A percentile compares a stretch with the other conserved stretches of the same genome.
Evolutionary conservation across 345 rosid genomes (phyloP).

Genomic region (Populus tremula): DNA sequence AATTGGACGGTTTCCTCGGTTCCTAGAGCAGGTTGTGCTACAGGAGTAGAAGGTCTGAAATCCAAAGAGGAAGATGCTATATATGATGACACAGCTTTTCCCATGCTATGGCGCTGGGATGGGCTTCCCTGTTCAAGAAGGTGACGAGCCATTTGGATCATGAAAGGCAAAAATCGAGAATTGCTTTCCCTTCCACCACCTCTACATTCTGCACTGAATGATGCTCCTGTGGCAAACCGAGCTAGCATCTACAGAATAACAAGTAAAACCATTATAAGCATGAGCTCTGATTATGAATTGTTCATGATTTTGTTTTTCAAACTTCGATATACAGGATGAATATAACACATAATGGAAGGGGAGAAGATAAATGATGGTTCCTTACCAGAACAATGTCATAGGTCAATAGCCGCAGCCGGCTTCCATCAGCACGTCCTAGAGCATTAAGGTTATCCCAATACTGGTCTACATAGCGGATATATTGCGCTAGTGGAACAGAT

Average conservation of each 20-base stretch:
- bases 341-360: background rate
- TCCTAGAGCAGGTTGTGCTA: slow-evolving; percentile 53
- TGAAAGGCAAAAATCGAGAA: slow-evolving; percentile 87
- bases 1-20: slow-evolving; percentile 86
- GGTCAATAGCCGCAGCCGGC: slow-evolving; percentile 83
- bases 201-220: slow-evolving; percentile 75
- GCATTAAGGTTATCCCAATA: slow-evolving; percentile 94
- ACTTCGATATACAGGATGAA: background rate
- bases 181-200: slow-evolving; percentile 99
- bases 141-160: slow-evolving; percentile 91
- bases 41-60: slow-evolving; percentile 51
- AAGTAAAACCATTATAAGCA: background rate
- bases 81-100: slow-evolving; percentile 73
- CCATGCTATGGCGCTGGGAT: slow-evolving; percentile 67
- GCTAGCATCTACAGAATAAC: slow-evolving; percentile 70
- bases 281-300: too few relatives aligned
- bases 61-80: slow-evolving; percentile 53
- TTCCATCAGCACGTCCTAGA: slow-evolving; percentile 95
- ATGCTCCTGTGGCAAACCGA: slow-evolving; percentile 97
- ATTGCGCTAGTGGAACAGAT: slow-evolving; percentile 69
- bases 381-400: slow-evolving; percentile 93
- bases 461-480: slow-evolving; percentile 81
- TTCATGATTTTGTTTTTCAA: background rate
- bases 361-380: background rate
- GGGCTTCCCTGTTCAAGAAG: slow-evolving; percentile 93